Evolutionary conservation across 257 asterid genomes (phyloP).

Genomic region (Avicennia marina): DNA sequence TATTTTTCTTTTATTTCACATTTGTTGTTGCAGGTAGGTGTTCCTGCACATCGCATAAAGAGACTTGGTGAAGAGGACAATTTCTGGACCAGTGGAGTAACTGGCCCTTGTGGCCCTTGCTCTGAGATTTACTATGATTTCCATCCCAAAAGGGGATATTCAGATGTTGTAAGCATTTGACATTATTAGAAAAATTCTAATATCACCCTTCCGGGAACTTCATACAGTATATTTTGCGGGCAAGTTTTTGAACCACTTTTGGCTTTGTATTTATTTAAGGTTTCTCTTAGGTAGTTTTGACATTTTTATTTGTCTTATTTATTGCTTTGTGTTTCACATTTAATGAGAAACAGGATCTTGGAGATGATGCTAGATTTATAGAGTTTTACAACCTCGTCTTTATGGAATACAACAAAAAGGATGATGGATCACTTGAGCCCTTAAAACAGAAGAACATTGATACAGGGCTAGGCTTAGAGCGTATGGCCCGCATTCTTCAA

Average conservation of each 20-base stretch:
- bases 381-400: slow-evolving; percentile 97
- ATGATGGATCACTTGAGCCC: slow-evolving; percentile 96
- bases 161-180: slow-evolving; percentile 56
- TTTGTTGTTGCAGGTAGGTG: slow-evolving; percentile 41
- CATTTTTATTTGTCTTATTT: neutral
- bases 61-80: slow-evolving; percentile 92
- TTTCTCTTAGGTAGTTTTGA: neutral
- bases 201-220: slow-evolving; percentile 6
- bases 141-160: slow-evolving; percentile 73
- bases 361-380: slow-evolving; percentile 91
- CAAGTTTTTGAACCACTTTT: slow-evolving; percentile 8
- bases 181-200: slow-evolving; percentile 2
- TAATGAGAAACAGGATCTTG: slow-evolving; percentile 61
- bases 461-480: slow-evolving; percentile 96
- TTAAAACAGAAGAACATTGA: slow-evolving; percentile 91
- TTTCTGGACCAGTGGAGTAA: slow-evolving; percentile 93
- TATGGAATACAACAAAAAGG: slow-evolving; percentile 87
- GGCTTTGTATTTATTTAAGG: slow-evolving; percentile 8
- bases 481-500: slow-evolving; percentile 94
- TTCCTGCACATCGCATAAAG: slow-evolving; percentile 68
- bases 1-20: neutral
- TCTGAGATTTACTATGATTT: slow-evolving; percentile 90
- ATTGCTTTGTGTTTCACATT: neutral
- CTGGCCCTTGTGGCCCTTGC: slow-evolving; percentile 99
- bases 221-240: slow-evolving; percentile 8